A percentile compares a stretch with the other conserved stretches of the same genome.
phyloP scores from a whole-genome alignment of 139 green algal species.

The Chlamydomonas sp. region DNA sequence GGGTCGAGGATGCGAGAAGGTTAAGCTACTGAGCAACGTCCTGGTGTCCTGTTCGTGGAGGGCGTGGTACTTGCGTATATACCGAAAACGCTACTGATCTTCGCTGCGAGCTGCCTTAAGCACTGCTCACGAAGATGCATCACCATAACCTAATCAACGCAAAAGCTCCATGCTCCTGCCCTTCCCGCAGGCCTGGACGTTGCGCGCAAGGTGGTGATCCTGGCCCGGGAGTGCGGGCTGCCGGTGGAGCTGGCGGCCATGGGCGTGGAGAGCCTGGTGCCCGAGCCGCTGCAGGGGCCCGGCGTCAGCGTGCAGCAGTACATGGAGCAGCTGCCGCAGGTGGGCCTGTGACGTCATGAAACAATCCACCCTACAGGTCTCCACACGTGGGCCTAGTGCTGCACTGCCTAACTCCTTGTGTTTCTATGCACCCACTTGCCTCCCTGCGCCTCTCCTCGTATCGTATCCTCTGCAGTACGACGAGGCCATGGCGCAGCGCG shows the following conservation, averaged over 20 bases:
- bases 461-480: constrained; percentile 74
- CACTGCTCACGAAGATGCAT: background rate
- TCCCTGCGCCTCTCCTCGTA: background rate
- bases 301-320: constrained; percentile 63
- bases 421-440: background rate
- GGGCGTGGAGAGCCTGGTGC: constrained; percentile 86
- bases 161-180: background rate
- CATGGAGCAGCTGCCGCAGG: constrained; percentile 82
- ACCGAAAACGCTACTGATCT: background rate
- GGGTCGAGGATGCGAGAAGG: no score
- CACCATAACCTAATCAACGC: background rate
- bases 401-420: background rate
- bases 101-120: background rate
- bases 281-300: constrained; percentile 55
- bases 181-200: constrained; percentile 89
- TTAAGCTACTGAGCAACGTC: no score
- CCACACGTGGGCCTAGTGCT: background rate
- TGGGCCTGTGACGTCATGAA: constrained; percentile 3
- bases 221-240: constrained; percentile 89
- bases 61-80: background rate
- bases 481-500: constrained; percentile 70
- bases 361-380: background rate
- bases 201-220: constrained; percentile 94
- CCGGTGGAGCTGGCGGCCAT: constrained; percentile 79
- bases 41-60: background rate